A percentile compares a stretch with the other conserved stretches of the same genome.
Conservation (phyloP, 148 eudicot species). For the Gaultheria prostrata region DNA sequence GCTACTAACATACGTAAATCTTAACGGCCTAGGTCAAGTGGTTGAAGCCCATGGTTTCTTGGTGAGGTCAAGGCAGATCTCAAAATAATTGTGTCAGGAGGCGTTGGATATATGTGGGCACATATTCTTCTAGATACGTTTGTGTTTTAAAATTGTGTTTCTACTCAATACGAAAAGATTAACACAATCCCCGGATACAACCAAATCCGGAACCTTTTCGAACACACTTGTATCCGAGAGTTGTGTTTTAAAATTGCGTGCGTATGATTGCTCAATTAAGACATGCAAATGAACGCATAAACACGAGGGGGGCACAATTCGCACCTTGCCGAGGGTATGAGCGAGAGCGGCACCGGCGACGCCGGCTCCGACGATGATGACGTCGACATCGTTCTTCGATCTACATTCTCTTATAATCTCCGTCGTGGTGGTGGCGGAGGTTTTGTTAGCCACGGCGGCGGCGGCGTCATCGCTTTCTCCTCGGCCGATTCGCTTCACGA, state of each 20-base stretch:
- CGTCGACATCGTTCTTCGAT: constrained; percentile 38
- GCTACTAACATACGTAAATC: neutral
- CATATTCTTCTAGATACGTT: too few relatives aligned
- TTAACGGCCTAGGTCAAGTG: neutral
- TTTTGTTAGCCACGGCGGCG: constrained; percentile 6
- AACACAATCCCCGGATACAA: too few relatives aligned
- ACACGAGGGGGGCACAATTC: neutral
- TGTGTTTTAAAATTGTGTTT: too few relatives aligned
- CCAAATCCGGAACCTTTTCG: too few relatives aligned
- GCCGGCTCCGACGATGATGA: constrained; percentile 82
- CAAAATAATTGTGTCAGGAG: too few relatives aligned
- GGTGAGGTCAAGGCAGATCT: neutral
- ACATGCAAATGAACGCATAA: too few relatives aligned
- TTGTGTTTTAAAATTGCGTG: too few relatives aligned
- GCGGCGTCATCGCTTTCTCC: constrained; percentile 14
- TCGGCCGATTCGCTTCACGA: constrained; percentile 21
- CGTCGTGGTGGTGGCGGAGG: constrained; percentile 32
- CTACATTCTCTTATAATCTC: constrained; percentile 25
- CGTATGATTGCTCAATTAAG: too few relatives aligned
- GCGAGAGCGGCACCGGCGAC: constrained; percentile 94
- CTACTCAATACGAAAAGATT: too few relatives aligned
- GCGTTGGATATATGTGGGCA: too few relatives aligned
- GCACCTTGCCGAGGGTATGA: constrained; percentile 85
- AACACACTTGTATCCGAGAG: too few relatives aligned
- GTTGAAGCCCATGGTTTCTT: neutral